phyloP scores from a whole-genome alignment of 495 filamentous ascomycete genomes.

The Lasiosphaeriaceae sp. region DNA sequence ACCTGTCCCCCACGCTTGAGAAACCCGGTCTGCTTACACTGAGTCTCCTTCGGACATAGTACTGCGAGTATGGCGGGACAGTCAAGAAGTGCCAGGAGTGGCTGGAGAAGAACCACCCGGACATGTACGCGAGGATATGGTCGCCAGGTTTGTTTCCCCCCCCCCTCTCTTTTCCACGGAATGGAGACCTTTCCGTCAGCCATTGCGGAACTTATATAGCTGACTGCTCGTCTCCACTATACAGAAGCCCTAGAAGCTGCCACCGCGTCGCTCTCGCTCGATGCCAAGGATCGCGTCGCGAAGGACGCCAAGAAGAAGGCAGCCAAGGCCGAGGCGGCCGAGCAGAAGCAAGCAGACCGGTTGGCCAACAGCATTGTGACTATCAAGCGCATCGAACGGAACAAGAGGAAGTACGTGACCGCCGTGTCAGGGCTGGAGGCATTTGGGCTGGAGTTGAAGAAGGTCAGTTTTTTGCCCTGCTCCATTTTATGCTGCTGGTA shows the following conservation, averaged over 20 bases:
- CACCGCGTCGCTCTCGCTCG: slow-evolving; percentile 77
- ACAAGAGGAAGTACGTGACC: slow-evolving; percentile 95
- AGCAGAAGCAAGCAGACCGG: slow-evolving; percentile 71
- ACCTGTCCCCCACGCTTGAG: too few species aligned
- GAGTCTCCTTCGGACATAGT: slow-evolving; percentile 49
- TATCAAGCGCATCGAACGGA: slow-evolving; percentile 95
- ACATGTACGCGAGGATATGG: slow-evolving; percentile 74
- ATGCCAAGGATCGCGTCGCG: slow-evolving; percentile 84
- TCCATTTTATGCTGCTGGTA: background rate
- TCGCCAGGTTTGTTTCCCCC: slow-evolving; percentile 61
- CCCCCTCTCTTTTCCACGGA: background rate
- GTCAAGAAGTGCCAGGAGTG: slow-evolving; percentile 97
- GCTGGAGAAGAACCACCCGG: slow-evolving; percentile 71
- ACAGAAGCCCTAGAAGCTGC: slow-evolving; percentile 78
- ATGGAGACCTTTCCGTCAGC: background rate
- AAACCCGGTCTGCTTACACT: background rate
- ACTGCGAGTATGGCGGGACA: slow-evolving; percentile 98
- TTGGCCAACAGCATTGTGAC: slow-evolving; percentile 75
- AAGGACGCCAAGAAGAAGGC: slow-evolving; percentile 89
- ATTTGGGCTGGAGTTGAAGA: slow-evolving; percentile 90
- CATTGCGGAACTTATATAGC: background rate
- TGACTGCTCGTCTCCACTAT: background rate
- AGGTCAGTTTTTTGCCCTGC: slow-evolving; percentile 42
- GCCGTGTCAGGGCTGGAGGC: slow-evolving; percentile 84
- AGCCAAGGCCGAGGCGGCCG: slow-evolving; percentile 80